Base-by-base conservation (phyloP, 2,329 filamentous ascomycete species). In the Tolypocladium cylindrosporum region DNA sequence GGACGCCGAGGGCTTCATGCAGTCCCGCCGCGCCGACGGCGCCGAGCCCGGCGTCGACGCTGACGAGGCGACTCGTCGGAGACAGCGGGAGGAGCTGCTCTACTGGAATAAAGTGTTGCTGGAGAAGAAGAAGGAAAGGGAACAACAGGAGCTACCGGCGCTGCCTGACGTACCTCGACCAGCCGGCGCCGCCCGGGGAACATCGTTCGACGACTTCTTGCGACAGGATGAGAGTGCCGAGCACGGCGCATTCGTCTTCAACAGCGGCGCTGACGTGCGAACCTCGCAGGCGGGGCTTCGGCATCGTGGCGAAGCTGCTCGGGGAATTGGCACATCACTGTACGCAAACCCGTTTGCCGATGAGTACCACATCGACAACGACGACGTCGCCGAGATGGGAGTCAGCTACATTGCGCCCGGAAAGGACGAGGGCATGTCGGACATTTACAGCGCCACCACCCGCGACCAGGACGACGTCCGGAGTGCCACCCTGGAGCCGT, bases 11-110 rank as follows among this genome's bases (percentile, higher is more conserved):
- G 84, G 83, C 10, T 87, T 87, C 66, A 67, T 85, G 58, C 72
- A 79, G 63, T 83, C 82, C 10, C 72, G 76, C n/a, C 73, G 74
- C 34, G 72, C 69, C 24, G 63, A 63, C 4, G 71, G 72, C 21
- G 72, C 71, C 55, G 75, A 79, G 39, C 66, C 72, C 1, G 80
- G 75, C 19, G 78, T 86, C 27, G 84, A 85, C 40, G 84, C 83
- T 57, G 84, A 87, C 63, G 83, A 86, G 55, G 84, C 83, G 62
- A 81, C 78, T 27, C 77, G 80, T 56, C 79, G 80, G 62, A 75
- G 82, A 59, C 84, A 87, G 67, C 77, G 84, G 42, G 84, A 87
- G 64, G 84, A 87, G 69, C 67, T 87, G 60, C 74, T 86, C 70
- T 86, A 85, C 64, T 87, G 84, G 84, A 87, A 87, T 65, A 75